Conservation (phyloP, 306 rosid genomes). For the Prunus mongolica region DNA sequence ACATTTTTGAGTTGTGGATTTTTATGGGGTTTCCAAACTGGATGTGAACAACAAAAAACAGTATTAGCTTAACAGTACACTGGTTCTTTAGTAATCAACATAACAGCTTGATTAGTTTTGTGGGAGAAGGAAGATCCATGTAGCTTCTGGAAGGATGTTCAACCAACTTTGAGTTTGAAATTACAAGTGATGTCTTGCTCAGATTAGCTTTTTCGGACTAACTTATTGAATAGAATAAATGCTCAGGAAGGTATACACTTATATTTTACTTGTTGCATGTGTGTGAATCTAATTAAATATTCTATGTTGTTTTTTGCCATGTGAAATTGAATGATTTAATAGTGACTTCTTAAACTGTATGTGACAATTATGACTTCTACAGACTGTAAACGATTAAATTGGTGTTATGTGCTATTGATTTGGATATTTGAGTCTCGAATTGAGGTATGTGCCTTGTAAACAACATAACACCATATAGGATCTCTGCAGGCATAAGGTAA, state of each 20-base stretch:
- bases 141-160: not conserved
- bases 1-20: not conserved
- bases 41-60: too few relatives aligned
- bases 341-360: not conserved
- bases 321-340: not conserved
- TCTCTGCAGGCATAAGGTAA: not conserved
- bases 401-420: not conserved
- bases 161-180: not conserved
- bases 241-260: not conserved
- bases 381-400: not conserved
- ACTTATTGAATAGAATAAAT: not conserved
- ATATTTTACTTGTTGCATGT: not conserved
- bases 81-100: not conserved
- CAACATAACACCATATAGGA: not conserved
- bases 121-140: not conserved
- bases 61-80: not conserved
- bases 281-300: not conserved
- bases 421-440: not conserved
- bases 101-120: not conserved
- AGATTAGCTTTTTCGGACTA: not conserved
- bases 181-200: not conserved
- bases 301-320: not conserved
- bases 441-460: not conserved
- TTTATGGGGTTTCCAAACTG: not conserved
- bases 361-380: not conserved